Conservation (phyloP, 768 basidiomycete species). For the Neoboletus brunneissimus region DNA sequence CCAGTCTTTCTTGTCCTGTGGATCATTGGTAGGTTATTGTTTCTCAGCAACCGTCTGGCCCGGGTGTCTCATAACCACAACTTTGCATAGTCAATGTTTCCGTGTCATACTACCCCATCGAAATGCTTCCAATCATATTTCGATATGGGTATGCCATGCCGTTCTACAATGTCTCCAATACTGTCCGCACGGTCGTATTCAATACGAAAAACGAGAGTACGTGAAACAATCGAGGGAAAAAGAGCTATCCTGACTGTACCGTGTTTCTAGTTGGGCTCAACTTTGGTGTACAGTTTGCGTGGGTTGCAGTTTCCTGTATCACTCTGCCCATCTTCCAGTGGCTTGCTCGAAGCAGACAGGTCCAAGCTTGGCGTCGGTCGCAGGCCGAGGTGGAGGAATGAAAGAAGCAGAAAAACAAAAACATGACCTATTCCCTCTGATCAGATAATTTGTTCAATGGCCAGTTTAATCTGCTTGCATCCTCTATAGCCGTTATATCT, state of each 20-base stretch:
- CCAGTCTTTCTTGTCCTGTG: slow-evolving; percentile 61
- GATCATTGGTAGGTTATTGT: slow-evolving; percentile 51
- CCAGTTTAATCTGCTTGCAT: not conserved
- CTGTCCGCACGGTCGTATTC: slow-evolving; percentile 63
- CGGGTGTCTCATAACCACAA: not conserved
- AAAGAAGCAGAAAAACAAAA: not conserved
- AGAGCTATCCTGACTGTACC: not conserved
- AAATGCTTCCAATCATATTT: slow-evolving; percentile 54
- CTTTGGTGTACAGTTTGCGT: slow-evolving; percentile 57
- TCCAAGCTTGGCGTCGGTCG: slow-evolving; percentile 20
- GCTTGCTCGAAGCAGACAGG: slow-evolving; percentile 30
- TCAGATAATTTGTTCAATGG: not conserved
- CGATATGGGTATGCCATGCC: slow-evolving; percentile 69
- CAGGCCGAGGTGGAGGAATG: slow-evolving; percentile 6
- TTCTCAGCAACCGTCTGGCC: not conserved
- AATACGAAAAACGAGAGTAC: slow-evolving; percentile 57
- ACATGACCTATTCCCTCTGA: too few relatives aligned
- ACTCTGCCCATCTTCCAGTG: slow-evolving; percentile 53
- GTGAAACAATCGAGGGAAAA: slow-evolving; percentile 19
- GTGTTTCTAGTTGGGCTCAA: slow-evolving; percentile 52
- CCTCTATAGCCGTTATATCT: not conserved
- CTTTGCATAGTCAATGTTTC: slow-evolving; percentile 50
- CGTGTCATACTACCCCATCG: slow-evolving; percentile 55
- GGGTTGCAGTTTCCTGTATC: slow-evolving; percentile 53
- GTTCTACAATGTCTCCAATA: slow-evolving; percentile 66